These are phyloP conservation scores for Pharus latifolius DNA, from an alignment of 176 grass and related monocot species.

Conservation along the genomic window DNA sequence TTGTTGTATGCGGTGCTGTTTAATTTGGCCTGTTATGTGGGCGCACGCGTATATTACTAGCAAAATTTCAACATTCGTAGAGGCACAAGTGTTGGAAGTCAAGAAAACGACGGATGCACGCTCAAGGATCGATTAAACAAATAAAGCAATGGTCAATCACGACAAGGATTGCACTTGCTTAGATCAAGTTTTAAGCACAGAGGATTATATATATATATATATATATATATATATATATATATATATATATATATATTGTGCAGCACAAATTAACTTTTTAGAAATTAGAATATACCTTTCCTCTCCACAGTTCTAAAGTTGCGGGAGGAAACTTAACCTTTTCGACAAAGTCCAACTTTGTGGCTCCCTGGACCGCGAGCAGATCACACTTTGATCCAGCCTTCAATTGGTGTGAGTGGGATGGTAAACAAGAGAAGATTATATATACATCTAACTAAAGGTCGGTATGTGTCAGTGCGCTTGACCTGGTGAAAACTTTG, in stretches of 20 bases:
- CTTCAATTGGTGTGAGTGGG: slow-evolving; percentile 22
- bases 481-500: not conserved
- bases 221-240: no score
- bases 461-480: not conserved
- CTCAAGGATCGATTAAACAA: not conserved
- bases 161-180: slow-evolving; percentile 21
- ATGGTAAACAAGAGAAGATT: slow-evolving; percentile 3
- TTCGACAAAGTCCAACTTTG: slow-evolving; percentile 36
- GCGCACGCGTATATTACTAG: not conserved
- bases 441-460: no score
- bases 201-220: no score
- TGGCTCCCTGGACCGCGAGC: slow-evolving; percentile 24
- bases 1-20: not conserved
- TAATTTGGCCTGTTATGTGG: slow-evolving; percentile 16
- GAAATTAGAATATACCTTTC: slow-evolving; percentile 29
- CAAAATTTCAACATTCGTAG: slow-evolving; percentile 27
- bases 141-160: not conserved
- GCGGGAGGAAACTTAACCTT: not conserved
- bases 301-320: slow-evolving; percentile 32
- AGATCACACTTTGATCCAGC: slow-evolving; percentile 14
- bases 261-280: not conserved
- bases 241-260: no score
- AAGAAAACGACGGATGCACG: slow-evolving; percentile 38
- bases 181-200: slow-evolving; percentile 20
- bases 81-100: slow-evolving; percentile 7